Conservation (phyloP, 768 basidiomycete species). For the Mycena metata region DNA sequence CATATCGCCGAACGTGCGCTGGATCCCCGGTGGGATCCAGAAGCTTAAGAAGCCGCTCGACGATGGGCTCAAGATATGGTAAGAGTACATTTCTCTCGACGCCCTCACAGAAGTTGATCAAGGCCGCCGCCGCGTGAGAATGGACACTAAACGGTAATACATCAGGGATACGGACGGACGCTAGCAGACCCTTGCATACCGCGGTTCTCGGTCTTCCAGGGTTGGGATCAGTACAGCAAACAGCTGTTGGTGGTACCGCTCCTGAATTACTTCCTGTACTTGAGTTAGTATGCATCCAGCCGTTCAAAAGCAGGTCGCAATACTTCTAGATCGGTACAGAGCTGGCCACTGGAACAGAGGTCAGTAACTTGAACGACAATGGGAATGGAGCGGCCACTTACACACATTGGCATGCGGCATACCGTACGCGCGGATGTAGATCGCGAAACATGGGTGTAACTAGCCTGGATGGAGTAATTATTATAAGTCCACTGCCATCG, state of each 20-base stretch:
- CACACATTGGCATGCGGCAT: slow-evolving; percentile 92
- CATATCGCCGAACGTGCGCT: slow-evolving; percentile 67
- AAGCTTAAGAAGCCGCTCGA: slow-evolving; percentile 77
- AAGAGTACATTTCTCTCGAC: slow-evolving; percentile 79
- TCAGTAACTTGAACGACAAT: slow-evolving; percentile 20
- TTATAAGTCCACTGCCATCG: slow-evolving; percentile 21
- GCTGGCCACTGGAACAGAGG: slow-evolving; percentile 75
- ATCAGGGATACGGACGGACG: slow-evolving; percentile 1
- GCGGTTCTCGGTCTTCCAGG: slow-evolving; percentile 79
- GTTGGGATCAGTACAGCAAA: slow-evolving; percentile 80
- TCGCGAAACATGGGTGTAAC: slow-evolving; percentile 86
- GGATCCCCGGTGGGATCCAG: slow-evolving; percentile 67
- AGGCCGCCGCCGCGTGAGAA: slow-evolving; percentile 86
- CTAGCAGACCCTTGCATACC: slow-evolving; percentile 57
- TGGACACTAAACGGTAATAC: slow-evolving; percentile 70
- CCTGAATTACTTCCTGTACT: slow-evolving; percentile 81
- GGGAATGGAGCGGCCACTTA: slow-evolving; percentile 51
- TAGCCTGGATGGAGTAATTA: slow-evolving; percentile 61
- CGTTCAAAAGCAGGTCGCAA: slow-evolving; percentile 23
- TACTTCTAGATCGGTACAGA: slow-evolving; percentile 92
- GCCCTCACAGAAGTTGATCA: slow-evolving; percentile 94
- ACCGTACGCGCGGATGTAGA: slow-evolving; percentile 79
- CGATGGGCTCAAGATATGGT: slow-evolving; percentile 85
- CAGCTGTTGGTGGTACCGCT: slow-evolving; percentile 74
- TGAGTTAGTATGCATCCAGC: neutral